Base-by-base conservation (phyloP, 2,329 filamentous ascomycete species). In the Alternaria sp. region DNA sequence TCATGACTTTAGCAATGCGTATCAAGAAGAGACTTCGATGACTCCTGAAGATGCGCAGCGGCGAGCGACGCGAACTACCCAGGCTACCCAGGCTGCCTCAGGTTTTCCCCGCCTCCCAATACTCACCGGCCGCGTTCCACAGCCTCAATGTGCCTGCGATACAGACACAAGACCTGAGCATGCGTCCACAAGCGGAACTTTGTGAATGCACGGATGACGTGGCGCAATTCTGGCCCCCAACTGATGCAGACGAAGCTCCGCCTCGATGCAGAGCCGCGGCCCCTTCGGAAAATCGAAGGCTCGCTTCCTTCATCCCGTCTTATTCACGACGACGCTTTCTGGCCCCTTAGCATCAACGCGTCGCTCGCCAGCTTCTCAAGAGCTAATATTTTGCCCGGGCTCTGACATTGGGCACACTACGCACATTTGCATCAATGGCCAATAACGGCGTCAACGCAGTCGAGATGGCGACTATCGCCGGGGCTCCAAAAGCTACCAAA, bases 261-360 rank as follows among this genome's bases (percentile, higher is more conserved):
- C 68, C 63, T 66, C 54, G 43, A 66, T 65, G 67, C 68, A 68
- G 67, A 69, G 65, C 67, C 68, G 63, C 68, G 67, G 45, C 47
- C 57, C 58, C 65, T 63, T 53, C 65, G 57, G 66, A 71, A 71
- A 65, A 57, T 63, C 59, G 62, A 55, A 43, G 50, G 45, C 44
- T 40, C 62, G 64, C 53, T 64, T 62, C 59, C 51, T 62, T 52
- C 61, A 50, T 57, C 62, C 28, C 49, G 13, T 25, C 30, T 52
- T 15, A 40, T 21, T 36, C 23, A n/a, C 30, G 19, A 52, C 49
- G 1, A 52, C 19, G 30, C 30, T 2, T 3, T 19, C 19, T 12
- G 30, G 2, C 7, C 13, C 12, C 13, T 3, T 50, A 19, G 8
- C 28, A 23, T 9, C 49, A 4, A 5, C 19, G 19, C 28, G 12